phyloP scores from a whole-genome alignment of 2,329 filamentous ascomycete species.

The Pyricularia pennisetigena region DNA sequence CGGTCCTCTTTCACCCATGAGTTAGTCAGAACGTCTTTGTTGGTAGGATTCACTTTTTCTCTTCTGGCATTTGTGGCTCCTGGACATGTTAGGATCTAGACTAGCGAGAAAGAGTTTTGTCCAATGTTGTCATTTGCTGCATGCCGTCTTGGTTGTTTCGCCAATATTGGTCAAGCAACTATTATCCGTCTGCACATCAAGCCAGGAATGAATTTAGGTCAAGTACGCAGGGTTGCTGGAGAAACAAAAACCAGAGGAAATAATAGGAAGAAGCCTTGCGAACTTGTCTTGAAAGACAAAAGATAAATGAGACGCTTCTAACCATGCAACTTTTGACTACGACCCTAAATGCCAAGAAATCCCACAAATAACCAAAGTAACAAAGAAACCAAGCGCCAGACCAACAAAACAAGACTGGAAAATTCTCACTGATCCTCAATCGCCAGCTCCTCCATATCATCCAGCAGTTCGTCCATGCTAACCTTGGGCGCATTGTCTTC shows the following conservation, averaged over 20 bases:
- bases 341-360: not conserved
- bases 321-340: conserved; percentile 4
- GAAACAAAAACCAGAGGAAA: not conserved
- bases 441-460: conserved; percentile 85
- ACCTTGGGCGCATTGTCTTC: conserved; percentile 61
- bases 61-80: not conserved
- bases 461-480: conserved; percentile 72
- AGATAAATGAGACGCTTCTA: not conserved
- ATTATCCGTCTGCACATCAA: not conserved
- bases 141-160: not conserved
- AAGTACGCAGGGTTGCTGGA: not conserved
- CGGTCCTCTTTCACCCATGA: not conserved
- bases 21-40: not conserved
- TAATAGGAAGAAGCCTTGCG: not conserved
- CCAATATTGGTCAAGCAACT: not conserved
- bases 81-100: not conserved
- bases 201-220: not conserved
- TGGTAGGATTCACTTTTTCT: not conserved
- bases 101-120: not conserved
- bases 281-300: not conserved
- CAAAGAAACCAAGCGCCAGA: not conserved
- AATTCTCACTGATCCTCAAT: conserved; percentile 41
- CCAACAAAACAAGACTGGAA: not conserved
- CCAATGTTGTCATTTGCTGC: not conserved
- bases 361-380: not conserved